Percentiles rank a stretch among this genome's conserved stretches.
Evolutionary conservation across 2,329 filamentous ascomycete genomes (phyloP).

Genomic region (Cryphonectria carpinicola): DNA sequence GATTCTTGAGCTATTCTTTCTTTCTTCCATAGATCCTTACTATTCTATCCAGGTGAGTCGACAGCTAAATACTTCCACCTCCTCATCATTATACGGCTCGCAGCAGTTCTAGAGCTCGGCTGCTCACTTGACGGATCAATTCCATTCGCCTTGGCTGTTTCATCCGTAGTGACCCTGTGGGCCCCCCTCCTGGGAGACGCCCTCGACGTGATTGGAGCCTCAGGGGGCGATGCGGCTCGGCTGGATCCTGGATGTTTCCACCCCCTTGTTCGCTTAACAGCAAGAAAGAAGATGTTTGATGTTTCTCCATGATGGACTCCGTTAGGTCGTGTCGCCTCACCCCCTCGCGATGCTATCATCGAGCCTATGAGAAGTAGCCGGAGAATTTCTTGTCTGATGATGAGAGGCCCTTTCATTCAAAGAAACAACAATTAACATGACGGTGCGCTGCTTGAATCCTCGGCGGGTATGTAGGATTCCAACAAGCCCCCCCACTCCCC

Average conservation of each 20-base stretch:
- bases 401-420: slow-evolving; percentile 15
- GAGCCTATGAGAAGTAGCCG: slow-evolving; percentile 16
- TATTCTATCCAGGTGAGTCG: not conserved
- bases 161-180: slow-evolving; percentile 23
- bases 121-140: slow-evolving; percentile 25
- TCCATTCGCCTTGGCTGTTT: slow-evolving; percentile 26
- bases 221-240: slow-evolving; percentile 25
- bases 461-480: not conserved
- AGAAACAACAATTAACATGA: slow-evolving; percentile 4
- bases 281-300: slow-evolving; percentile 21
- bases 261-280: slow-evolving; percentile 24
- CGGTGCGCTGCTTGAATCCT: not conserved
- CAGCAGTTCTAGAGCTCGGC: not conserved
- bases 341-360: slow-evolving; percentile 20
- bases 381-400: slow-evolving; percentile 12
- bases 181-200: slow-evolving; percentile 10
- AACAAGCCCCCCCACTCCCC: not conserved
- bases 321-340: slow-evolving; percentile 13
- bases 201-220: slow-evolving; percentile 20
- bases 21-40: too few relatives aligned
- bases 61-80: not conserved
- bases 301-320: slow-evolving; percentile 23
- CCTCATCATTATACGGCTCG: not conserved
- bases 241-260: slow-evolving; percentile 7
- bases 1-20: too few relatives aligned